Evolutionary conservation across 768 basidiomycete species (phyloP).

Genomic region (Serendipita indica): DNA sequence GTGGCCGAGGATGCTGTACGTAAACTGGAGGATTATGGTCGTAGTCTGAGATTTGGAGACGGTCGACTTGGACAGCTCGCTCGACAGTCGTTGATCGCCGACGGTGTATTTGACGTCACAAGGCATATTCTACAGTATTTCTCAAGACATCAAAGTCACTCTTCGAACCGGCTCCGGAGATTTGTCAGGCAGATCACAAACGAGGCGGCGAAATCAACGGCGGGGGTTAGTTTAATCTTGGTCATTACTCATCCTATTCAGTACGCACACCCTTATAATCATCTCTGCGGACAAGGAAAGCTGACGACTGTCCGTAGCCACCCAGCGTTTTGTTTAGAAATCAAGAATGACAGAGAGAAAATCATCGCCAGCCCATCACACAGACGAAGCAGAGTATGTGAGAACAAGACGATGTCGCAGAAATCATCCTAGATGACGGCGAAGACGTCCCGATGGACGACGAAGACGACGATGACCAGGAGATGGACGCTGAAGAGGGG

Average conservation of each 20-base stretch:
- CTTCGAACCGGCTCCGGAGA: no score
- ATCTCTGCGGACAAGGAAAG: no score
- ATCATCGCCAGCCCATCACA: background rate
- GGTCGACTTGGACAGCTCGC: background rate
- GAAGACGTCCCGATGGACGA: constrained; percentile 61
- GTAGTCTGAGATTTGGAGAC: background rate
- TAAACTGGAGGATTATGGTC: background rate
- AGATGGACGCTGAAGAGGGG: constrained; percentile 18
- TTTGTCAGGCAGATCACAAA: no score
- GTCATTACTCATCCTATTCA: no score
- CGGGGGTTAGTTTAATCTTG: no score
- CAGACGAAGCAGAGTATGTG: constrained; percentile 17
- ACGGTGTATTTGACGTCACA: no score
- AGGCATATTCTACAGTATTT: no score
- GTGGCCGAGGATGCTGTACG: background rate
- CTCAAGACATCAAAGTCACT: no score
- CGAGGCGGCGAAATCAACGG: no score
- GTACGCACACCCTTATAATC: no score
- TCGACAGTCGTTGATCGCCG: no score
- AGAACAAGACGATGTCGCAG: constrained; percentile 34
- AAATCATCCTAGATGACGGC: constrained; percentile 43
- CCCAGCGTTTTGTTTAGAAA: background rate
- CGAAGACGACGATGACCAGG: constrained; percentile 22
- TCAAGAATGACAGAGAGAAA: constrained; percentile 12
- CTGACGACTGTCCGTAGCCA: no score